Base-by-base conservation (phyloP, 2,329 filamentous ascomycete genomes). In the Fusarium armeniacum region DNA sequence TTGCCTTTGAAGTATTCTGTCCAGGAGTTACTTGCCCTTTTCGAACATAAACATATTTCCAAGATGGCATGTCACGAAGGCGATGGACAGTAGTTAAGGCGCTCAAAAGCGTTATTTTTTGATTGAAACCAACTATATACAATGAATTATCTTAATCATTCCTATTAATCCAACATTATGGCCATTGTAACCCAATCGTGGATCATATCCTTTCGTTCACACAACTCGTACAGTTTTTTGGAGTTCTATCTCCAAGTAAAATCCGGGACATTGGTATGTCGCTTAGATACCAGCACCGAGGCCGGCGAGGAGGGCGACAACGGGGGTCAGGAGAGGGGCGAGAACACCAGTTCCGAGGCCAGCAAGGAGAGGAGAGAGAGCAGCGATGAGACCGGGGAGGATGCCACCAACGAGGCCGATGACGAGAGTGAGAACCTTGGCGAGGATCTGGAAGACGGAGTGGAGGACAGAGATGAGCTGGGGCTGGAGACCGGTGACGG, bases 371-470 rank as follows among this genome's bases (percentile, higher is more conserved):
- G 76, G 76, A 43, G 51, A 55, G 16, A 77, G 75, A 30, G 52
- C 69, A 49, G 65, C 62, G 33, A 76, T 28, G 24, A 78, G 64
- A 11, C 67, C 73, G 44, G 76, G 73, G n/a, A 76, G 43, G 50
- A 75, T 60, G 32, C 41, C 70, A 20, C 38, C 44, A 12, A 77
- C 54, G 30, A 76, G 66, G 32, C 66, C 73, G 22, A 65, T 67
- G 66, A 77, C 62, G 4, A 73, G 66, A 18, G 36, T 41, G 11
- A 77, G 62, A 20, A 78, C 57, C 52, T 73, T 69, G 60, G 72
- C 46, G 36, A 78, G 62, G 45, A 76, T 68, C 58, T 49, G 58
- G 67, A 78, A 70, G 66, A 78, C 66, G 43, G 73, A 72, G 69
- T 71, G 66, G 45, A 77, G 70, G 60, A 77, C 43, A 20, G 73